A percentile compares a stretch with the other conserved stretches of the same genome.
phyloP scores from a whole-genome alignment of 2,329 filamentous ascomycete species.

The Hypoxylon sp. region DNA sequence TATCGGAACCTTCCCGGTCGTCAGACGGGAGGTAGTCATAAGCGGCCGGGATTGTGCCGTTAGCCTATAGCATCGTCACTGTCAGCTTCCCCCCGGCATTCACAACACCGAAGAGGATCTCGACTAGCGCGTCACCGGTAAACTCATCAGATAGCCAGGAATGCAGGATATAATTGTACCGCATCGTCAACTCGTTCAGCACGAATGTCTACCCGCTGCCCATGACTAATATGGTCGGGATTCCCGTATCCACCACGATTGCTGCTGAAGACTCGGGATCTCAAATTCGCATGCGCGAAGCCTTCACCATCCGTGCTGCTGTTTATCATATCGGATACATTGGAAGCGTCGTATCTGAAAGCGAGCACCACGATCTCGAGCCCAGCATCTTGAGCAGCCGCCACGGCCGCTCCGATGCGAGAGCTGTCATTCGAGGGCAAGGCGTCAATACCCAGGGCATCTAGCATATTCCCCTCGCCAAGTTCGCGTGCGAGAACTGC shows the following conservation, averaged over 20 bases:
- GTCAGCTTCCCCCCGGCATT: conserved; percentile 64
- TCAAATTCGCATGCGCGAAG: conserved; percentile 52
- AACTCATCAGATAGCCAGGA: conserved; percentile 75
- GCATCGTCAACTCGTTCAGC: conserved; percentile 48
- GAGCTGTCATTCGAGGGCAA: conserved; percentile 38
- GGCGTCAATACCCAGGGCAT: conserved; percentile 36
- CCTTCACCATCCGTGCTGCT: conserved; percentile 55
- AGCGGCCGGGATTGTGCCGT: conserved; percentile 68
- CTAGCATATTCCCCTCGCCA: conserved; percentile 44
- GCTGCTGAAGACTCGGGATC: conserved; percentile 52
- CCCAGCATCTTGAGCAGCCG: conserved; percentile 49
- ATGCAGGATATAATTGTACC: conserved; percentile 69
- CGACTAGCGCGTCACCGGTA: conserved; percentile 71
- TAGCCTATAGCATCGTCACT: conserved; percentile 63
- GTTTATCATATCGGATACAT: conserved; percentile 44
- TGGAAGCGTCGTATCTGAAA: conserved; percentile 43
- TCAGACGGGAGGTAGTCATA: conserved; percentile 75
- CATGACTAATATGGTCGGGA: conserved; percentile 48
- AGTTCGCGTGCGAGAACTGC: conserved; percentile 40
- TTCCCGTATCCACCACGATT: conserved; percentile 52
- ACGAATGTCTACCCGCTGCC: conserved; percentile 53
- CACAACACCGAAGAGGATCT: conserved; percentile 72
- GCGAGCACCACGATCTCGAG: conserved; percentile 52
- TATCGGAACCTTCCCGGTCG: conserved; percentile 70
- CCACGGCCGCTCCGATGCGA: conserved; percentile 42